Base-by-base conservation (phyloP, 1,139 yeast genomes). In the Nakaseomyces delphensis region DNA sequence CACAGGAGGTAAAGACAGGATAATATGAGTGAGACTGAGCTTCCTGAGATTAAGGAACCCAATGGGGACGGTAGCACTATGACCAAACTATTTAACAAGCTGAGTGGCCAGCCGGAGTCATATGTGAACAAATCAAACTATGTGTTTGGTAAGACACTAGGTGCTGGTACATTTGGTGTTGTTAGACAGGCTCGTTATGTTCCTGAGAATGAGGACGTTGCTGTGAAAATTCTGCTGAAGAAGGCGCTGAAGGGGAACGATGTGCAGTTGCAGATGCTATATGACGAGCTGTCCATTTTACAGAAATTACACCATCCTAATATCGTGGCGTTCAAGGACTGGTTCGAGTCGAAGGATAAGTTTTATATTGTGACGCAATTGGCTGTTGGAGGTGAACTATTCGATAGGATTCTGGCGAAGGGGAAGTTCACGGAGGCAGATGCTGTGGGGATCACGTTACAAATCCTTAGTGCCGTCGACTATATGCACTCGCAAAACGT, bases 111-210 rank as follows among this genome's bases (percentile, higher is more conserved):
- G 62, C 94, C 94, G 0, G 70, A 70, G n/a, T 74, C 83, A 10
- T 82, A 82, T 55, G 59, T 70, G 24, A 72, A 82, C 50, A 85
- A 84, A 60, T 62, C 70, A 36, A 70, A 73, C 47, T 85, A 83
- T 56, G 71, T 76, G 3, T 82, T 85, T 60, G 94, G 93, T 8
- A 75, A 74, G 50, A 83, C 93, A 0, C 66, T 87, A 14, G 96
- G 96, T 5, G 95, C 95, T 1, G 96, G 96, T 2, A 77, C 94
- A 1, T 87, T 83, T 66, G 96, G 96, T 27, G 81, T 85, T 16
- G 96, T 87, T 3, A 71, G 94, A 52, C 76, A 77, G 52, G 96
- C 95, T 1, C 68, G 79, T 39, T 73, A 74, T 53, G 65, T 68
- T 45, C 62, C 64, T 19, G 76, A 80, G 5, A 69, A 71, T 37